Percentiles rank a stretch among this genome's conserved stretches.
Evolutionary conservation across 2,329 filamentous ascomycete species (phyloP).

Genomic region (Colletotrichum sublineola): DNA sequence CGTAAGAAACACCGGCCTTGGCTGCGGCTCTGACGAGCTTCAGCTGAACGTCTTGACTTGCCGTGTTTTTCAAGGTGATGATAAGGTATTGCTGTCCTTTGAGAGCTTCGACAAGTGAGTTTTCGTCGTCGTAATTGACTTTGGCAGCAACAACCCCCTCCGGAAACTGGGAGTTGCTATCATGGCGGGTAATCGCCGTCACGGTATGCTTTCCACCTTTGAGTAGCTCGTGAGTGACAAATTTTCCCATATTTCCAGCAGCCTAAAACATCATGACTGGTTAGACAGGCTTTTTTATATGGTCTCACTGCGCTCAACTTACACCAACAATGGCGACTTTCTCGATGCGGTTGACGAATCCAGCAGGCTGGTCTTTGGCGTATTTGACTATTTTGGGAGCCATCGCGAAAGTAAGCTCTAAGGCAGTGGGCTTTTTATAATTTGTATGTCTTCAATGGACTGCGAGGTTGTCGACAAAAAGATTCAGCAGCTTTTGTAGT

Average conservation of each 20-base stretch:
- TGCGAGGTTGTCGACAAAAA: neutral
- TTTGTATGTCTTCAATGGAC: neutral
- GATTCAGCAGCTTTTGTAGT: neutral
- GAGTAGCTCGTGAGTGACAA: conserved; percentile 59
- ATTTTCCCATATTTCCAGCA: conserved; percentile 56
- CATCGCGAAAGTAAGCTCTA: conserved; percentile 1
- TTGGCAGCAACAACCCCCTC: conserved; percentile 55
- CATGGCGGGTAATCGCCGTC: conserved; percentile 64
- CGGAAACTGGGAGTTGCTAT: conserved; percentile 58
- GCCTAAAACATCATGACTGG: conserved; percentile 49
- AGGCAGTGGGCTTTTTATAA: neutral
- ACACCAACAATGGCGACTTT: conserved; percentile 63
- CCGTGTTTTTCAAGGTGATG: conserved; percentile 60
- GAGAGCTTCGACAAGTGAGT: conserved; percentile 62
- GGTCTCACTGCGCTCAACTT: conserved; percentile 45
- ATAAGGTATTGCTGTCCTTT: conserved; percentile 66
- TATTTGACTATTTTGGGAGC: conserved; percentile 41
- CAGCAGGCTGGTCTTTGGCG: conserved; percentile 53
- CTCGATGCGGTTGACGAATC: conserved; percentile 57
- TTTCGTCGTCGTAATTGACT: conserved; percentile 60
- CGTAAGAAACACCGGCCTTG: conserved; percentile 63
- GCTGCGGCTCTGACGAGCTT: conserved; percentile 64
- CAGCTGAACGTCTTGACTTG: conserved; percentile 57
- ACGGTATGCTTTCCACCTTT: conserved; percentile 64
- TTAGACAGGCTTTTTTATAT: neutral